Conservation (phyloP, 1,284 basidiomycete species). For the Peniophora sp. region DNA sequence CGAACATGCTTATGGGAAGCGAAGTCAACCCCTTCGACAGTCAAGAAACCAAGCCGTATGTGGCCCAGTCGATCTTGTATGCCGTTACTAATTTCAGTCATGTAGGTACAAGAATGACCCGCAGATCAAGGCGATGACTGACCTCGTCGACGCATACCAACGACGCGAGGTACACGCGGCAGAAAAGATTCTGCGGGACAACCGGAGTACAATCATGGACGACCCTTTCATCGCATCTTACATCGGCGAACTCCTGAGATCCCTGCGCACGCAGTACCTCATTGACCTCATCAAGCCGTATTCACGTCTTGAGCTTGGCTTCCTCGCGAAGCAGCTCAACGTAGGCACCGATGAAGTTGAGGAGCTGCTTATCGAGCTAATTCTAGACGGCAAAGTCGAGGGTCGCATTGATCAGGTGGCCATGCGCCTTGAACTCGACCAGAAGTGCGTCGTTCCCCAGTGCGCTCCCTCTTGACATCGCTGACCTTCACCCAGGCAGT, state of each 20-base stretch:
- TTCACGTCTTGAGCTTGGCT: conserved; percentile 84
- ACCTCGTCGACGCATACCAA: conserved; percentile 94
- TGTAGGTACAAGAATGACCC: conserved; percentile 90
- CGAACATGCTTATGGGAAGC: conserved; percentile 97
- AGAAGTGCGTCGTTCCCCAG: conserved; percentile 53
- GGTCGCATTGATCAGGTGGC: conserved; percentile 95
- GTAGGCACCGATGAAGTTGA: conserved; percentile 86
- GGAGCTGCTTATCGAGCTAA: conserved; percentile 87
- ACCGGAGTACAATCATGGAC: conserved; percentile 90
- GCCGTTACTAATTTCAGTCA: not conserved
- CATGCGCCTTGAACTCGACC: conserved; percentile 85
- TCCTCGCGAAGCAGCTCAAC: conserved; percentile 93
- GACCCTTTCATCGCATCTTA: conserved; percentile 90
- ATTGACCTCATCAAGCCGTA: conserved; percentile 98
- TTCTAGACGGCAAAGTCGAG: conserved; percentile 91
- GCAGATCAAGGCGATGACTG: conserved; percentile 97
- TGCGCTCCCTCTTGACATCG: not conserved
- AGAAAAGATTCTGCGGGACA: conserved; percentile 93
- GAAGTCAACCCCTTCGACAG: conserved; percentile 99
- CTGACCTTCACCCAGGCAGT: conserved; percentile 46
- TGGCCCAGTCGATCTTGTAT: conserved; percentile 6
- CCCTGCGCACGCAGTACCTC: conserved; percentile 91
- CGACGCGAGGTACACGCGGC: conserved; percentile 92
- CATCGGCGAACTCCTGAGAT: conserved; percentile 91
- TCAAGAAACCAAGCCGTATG: conserved; percentile 96